Conservation (phyloP, 1,139 yeast species). For the Debaryomyces coudertii region DNA sequence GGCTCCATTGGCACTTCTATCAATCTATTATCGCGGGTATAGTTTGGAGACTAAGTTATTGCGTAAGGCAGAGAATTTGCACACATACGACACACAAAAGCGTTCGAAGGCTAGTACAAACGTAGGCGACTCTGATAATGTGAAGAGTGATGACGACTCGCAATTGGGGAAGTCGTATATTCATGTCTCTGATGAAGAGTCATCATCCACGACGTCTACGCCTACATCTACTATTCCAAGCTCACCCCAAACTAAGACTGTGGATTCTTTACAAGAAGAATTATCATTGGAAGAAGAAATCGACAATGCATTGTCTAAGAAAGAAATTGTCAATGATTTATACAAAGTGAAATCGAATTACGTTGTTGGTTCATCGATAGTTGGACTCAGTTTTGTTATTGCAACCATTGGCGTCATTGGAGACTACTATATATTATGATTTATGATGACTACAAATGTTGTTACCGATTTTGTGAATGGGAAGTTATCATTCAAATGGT, state of each 20-base stretch:
- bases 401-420: slow-evolving; percentile 54
- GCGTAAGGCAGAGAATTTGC: slow-evolving; percentile 6
- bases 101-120: neutral
- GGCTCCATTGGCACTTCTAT: slow-evolving; percentile 39
- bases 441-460: neutral
- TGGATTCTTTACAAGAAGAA: slow-evolving; percentile 20
- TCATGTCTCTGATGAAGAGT: slow-evolving; percentile 52
- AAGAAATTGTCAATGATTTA: slow-evolving; percentile 40
- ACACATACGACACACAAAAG: neutral
- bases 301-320: slow-evolving; percentile 43
- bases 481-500: neutral
- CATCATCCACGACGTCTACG: slow-evolving; percentile 31
- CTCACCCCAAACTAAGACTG: slow-evolving; percentile 31
- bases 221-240: slow-evolving; percentile 34
- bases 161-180: slow-evolving; percentile 54
- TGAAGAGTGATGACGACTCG: slow-evolving; percentile 31
- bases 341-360: slow-evolving; percentile 34
- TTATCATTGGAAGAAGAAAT: slow-evolving; percentile 45
- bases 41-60: slow-evolving; percentile 22
- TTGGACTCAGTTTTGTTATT: slow-evolving; percentile 46
- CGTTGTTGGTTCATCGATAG: slow-evolving; percentile 38
- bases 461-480: slow-evolving; percentile 1
- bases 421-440: slow-evolving; percentile 32
- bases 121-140: slow-evolving; percentile 13
- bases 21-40: slow-evolving; percentile 26